Percentiles rank a stretch among this genome's conserved stretches.
phyloP scores from a whole-genome alignment of 768 basidiomycete species.

The Naganishia vishniacii region DNA sequence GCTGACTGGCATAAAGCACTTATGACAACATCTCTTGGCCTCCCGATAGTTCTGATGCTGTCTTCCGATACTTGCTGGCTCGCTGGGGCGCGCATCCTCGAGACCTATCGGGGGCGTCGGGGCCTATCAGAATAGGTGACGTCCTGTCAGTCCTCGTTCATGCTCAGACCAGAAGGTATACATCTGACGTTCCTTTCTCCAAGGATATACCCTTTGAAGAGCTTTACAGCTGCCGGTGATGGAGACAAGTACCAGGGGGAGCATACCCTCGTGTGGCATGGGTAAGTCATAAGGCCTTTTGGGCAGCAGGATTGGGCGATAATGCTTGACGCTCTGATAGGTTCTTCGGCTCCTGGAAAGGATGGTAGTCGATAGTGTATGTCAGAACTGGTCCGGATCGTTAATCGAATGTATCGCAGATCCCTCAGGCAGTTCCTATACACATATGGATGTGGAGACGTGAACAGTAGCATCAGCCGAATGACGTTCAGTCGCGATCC shows the following conservation, averaged over 20 bases:
- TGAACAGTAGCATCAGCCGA: too few relatives aligned
- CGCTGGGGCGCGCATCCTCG: slow-evolving; percentile 18
- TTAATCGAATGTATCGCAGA: too few relatives aligned
- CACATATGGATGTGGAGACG: too few relatives aligned
- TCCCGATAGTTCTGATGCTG: slow-evolving; percentile 13
- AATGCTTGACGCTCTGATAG: background rate
- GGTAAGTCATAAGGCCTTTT: background rate
- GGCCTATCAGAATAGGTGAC: slow-evolving; percentile 19
- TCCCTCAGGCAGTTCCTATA: too few relatives aligned
- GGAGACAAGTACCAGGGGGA: slow-evolving; percentile 14
- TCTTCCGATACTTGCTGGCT: slow-evolving; percentile 22
- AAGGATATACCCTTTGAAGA: slow-evolving; percentile 16
- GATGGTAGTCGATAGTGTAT: too few relatives aligned
- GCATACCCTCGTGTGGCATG: slow-evolving; percentile 19
- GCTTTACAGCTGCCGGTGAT: slow-evolving; percentile 14
- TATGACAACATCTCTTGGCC: too few relatives aligned
- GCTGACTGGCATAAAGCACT: too few relatives aligned
- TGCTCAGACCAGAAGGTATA: too few relatives aligned
- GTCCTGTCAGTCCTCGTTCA: too few relatives aligned
- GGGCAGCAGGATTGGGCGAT: background rate
- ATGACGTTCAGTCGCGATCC: too few relatives aligned
- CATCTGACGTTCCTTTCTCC: background rate
- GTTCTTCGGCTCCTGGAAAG: slow-evolving; percentile 22
- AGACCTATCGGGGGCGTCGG: slow-evolving; percentile 4
- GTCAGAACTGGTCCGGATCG: too few relatives aligned